These are phyloP conservation scores for Lactarius tabidus DNA, from an alignment of 768 basidiomycete species.

Conservation along the genomic window DNA sequence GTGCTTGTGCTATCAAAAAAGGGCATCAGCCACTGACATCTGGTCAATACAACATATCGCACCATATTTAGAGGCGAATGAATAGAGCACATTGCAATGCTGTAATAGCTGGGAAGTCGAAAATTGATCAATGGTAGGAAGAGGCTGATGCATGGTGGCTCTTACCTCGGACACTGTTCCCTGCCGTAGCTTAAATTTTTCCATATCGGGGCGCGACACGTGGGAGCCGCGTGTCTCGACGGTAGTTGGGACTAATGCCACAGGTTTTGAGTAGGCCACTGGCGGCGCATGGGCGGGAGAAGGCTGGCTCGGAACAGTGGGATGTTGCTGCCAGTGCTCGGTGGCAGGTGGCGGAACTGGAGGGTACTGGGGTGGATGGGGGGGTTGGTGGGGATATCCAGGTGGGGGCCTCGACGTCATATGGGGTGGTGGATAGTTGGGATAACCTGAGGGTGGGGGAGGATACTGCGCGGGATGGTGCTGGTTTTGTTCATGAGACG, in stretches of 20 bases:
- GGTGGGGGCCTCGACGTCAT: slow-evolving; percentile 26
- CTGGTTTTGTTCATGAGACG: slow-evolving; percentile 43
- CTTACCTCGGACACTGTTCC: slow-evolving; percentile 25
- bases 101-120: slow-evolving; percentile 45
- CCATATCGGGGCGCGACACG: slow-evolving; percentile 23
- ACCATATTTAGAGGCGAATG: slow-evolving; percentile 70
- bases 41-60: slow-evolving; percentile 25
- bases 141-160: slow-evolving; percentile 1
- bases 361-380: slow-evolving; percentile 28
- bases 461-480: slow-evolving; percentile 38
- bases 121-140: slow-evolving; percentile 16
- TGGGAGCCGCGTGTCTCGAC: slow-evolving; percentile 22
- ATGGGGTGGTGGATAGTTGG: slow-evolving; percentile 26
- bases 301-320: slow-evolving; percentile 21
- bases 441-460: slow-evolving; percentile 40
- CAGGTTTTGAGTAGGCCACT: slow-evolving; percentile 22
- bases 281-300: slow-evolving; percentile 14
- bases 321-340: slow-evolving; percentile 26
- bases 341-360: slow-evolving; percentile 18
- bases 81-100: slow-evolving; percentile 57
- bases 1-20: slow-evolving; percentile 33
- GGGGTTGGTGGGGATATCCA: slow-evolving; percentile 27
- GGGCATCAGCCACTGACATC: not conserved
- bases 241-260: slow-evolving; percentile 22
- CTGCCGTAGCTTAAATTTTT: slow-evolving; percentile 25